Percentiles rank a stretch among this genome's conserved stretches.
phyloP scores from a whole-genome alignment of 306 rosid genomes.

The Pyrus pyrifolia region DNA sequence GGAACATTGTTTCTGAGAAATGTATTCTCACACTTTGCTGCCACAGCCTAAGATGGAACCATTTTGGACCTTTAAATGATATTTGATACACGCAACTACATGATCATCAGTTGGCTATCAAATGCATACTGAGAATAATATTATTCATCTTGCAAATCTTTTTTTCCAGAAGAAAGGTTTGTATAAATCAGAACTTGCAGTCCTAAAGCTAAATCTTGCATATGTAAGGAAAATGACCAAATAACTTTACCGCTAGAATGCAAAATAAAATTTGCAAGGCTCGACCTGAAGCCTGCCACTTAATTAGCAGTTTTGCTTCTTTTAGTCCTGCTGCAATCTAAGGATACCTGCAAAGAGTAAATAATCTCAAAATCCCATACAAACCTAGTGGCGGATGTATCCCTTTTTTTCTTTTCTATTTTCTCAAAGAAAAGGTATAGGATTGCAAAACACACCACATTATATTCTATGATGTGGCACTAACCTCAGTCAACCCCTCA shows the following conservation, averaged over 20 bases:
- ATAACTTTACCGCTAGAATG: conserved; percentile 78
- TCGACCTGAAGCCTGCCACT: conserved; percentile 92
- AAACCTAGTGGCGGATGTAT: background rate
- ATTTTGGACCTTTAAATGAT: too few species aligned
- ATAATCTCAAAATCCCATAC: conserved; percentile 1
- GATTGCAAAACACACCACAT: background rate
- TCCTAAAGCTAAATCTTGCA: background rate
- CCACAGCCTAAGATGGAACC: too few species aligned
- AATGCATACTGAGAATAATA: background rate
- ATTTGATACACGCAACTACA: background rate
- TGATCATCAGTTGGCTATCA: background rate
- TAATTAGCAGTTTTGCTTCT: conserved; percentile 96
- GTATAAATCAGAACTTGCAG: background rate
- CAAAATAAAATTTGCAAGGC: conserved; percentile 95
- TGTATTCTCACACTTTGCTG: too few species aligned
- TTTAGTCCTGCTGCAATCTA: conserved; percentile 99
- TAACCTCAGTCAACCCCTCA: conserved; percentile 73
- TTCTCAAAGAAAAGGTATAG: background rate
- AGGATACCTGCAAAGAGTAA: conserved; percentile 46
- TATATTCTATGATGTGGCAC: background rate
- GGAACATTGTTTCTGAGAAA: too few species aligned
- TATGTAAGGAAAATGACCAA: background rate
- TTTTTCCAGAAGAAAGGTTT: background rate
- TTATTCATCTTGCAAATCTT: background rate
- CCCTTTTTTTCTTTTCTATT: background rate